Conservation (phyloP, 371 early-diverging fungal genomes). For the Haplosporangium sp. region DNA sequence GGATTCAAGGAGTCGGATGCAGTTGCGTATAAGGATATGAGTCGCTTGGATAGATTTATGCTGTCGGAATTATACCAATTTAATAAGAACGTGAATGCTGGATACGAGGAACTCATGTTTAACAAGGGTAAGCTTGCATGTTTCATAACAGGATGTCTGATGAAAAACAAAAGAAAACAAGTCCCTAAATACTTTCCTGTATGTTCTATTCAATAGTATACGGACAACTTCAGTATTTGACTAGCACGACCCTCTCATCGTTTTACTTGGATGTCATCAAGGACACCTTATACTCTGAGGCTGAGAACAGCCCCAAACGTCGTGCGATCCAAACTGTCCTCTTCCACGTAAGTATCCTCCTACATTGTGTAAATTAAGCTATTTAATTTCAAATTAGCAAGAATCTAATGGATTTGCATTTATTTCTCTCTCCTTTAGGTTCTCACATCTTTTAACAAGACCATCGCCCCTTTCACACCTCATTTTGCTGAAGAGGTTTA, state of each 20-base stretch:
- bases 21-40: slow-evolving; percentile 63
- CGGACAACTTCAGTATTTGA: slow-evolving; percentile 76
- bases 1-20: slow-evolving; percentile 66
- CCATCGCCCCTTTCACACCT: slow-evolving; percentile 77
- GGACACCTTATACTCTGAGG: slow-evolving; percentile 83
- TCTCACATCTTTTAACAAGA: slow-evolving; percentile 69
- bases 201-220: slow-evolving; percentile 56
- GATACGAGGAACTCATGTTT: slow-evolving; percentile 74
- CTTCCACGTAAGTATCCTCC: slow-evolving; percentile 63
- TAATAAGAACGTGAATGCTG: slow-evolving; percentile 62
- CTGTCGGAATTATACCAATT: slow-evolving; percentile 73
- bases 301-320: slow-evolving; percentile 57
- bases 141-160: too few relatives aligned
- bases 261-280: slow-evolving; percentile 89
- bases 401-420: not conserved
- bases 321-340: slow-evolving; percentile 78
- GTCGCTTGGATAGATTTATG: slow-evolving; percentile 80
- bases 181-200: not conserved
- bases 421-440: slow-evolving; percentile 42
- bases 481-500: slow-evolving; percentile 86
- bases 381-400: too few relatives aligned
- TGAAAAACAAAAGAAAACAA: slow-evolving; percentile 65
- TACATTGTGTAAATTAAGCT: too few relatives aligned
- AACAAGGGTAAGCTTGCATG: slow-evolving; percentile 65
- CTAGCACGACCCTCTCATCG: slow-evolving; percentile 76